A percentile compares a stretch with the other conserved stretches of the same genome.
phyloP scores from a whole-genome alignment of 2,329 filamentous ascomycete species.

The Pyrenochaeta sp. region DNA sequence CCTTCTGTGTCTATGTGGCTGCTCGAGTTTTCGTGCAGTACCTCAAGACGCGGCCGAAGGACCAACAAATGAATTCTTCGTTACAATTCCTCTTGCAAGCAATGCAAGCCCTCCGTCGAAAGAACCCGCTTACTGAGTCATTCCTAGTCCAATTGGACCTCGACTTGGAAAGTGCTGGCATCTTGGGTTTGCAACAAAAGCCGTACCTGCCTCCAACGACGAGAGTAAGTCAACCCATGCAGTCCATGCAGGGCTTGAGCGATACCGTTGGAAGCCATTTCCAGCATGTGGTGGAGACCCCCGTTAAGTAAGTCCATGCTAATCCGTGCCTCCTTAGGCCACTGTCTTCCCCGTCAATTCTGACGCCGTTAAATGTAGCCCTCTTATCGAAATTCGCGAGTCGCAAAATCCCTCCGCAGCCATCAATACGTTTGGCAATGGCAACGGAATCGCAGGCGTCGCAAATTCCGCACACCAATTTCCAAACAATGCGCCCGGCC shows the following conservation, averaged over 20 bases:
- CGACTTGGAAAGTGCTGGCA: slow-evolving; percentile 79
- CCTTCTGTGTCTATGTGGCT: slow-evolving; percentile 95
- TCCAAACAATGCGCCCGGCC: slow-evolving; percentile 18
- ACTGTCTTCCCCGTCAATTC: slow-evolving; percentile 29
- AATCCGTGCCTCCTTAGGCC: slow-evolving; percentile 18
- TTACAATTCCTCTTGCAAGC: slow-evolving; percentile 90
- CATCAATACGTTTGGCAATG: slow-evolving; percentile 40
- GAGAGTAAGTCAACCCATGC: slow-evolving; percentile 11
- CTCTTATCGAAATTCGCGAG: slow-evolving; percentile 47
- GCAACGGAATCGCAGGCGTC: slow-evolving; percentile 1
- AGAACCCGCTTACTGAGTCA: slow-evolving; percentile 91
- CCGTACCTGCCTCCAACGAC: slow-evolving; percentile 45
- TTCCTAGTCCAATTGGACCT: slow-evolving; percentile 94
- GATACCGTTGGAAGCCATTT: slow-evolving; percentile 8
- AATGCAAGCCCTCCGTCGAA: slow-evolving; percentile 86
- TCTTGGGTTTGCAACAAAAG: slow-evolving; percentile 56
- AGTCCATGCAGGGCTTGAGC: slow-evolving; percentile 9
- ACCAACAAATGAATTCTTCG: slow-evolving; percentile 78
- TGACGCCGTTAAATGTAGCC: slow-evolving; percentile 41
- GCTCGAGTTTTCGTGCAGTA: slow-evolving; percentile 96
- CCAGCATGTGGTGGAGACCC: background rate
- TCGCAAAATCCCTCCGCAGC: slow-evolving; percentile 35
- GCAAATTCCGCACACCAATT: slow-evolving; percentile 17
- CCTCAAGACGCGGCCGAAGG: slow-evolving; percentile 90
- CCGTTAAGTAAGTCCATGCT: slow-evolving; percentile 25